Percentiles rank a stretch among this genome's conserved stretches.
These are phyloP conservation scores for Craterostigma plantagineum DNA, from an alignment of 257 asterid genomes.

Conservation along the genomic window DNA sequence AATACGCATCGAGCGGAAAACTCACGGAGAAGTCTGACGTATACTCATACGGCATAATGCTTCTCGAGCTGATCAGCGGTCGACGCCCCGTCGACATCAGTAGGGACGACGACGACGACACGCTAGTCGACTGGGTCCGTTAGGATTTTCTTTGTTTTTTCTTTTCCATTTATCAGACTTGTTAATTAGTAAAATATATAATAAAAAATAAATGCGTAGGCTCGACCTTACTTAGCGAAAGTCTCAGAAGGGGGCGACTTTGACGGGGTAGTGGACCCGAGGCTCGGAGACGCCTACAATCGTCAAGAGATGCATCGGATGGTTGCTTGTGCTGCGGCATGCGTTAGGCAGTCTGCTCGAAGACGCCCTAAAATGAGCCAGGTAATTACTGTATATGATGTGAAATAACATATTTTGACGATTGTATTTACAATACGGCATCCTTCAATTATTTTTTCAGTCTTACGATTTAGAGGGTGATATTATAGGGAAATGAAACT, in stretches of 20 bases:
- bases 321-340: constrained; percentile 4
- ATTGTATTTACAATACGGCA: neutral
- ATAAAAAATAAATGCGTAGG: too few relatives aligned
- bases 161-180: neutral
- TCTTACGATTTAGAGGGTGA: too few relatives aligned
- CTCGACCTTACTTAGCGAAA: neutral
- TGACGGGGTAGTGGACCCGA: constrained; percentile 1
- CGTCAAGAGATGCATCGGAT: constrained; percentile 1
- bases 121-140: constrained; percentile 1
- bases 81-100: constrained; percentile 3
- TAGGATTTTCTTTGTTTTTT: neutral
- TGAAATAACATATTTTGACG: too few relatives aligned
- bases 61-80: constrained; percentile 3
- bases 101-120: constrained; percentile 3
- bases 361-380: constrained; percentile 5
- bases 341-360: constrained; percentile 1
- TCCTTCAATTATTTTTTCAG: too few relatives aligned
- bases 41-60: constrained; percentile 4
- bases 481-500: too few relatives aligned
- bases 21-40: constrained; percentile 4
- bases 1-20: constrained; percentile 2
- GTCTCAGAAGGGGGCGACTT: neutral
- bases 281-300: neutral
- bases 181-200: too few relatives aligned
- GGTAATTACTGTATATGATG: too few relatives aligned